Evolutionary conservation across 2,329 filamentous ascomycete species (phyloP).

Genomic region (Pseudocercospora ulei): DNA sequence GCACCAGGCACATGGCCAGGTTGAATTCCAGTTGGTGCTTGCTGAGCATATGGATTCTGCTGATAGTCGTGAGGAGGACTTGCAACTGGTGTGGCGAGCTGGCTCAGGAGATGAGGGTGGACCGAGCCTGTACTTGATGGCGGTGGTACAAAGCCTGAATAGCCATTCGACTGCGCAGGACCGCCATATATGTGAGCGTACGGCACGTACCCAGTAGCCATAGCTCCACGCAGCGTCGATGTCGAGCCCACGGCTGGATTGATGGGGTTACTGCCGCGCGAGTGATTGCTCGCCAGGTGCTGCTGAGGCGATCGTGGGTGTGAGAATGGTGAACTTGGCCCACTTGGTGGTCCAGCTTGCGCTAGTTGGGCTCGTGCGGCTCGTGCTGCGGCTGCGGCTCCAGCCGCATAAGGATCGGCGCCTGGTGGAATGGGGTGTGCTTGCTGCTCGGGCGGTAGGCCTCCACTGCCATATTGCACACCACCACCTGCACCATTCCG

Average conservation of each 20-base stretch:
- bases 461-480: slow-evolving; percentile 17
- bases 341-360: slow-evolving; percentile 6
- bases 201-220: slow-evolving; percentile 31
- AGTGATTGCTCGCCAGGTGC: slow-evolving; percentile 10
- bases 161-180: slow-evolving; percentile 12
- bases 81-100: slow-evolving; percentile 20
- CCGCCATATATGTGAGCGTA: slow-evolving; percentile 33
- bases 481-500: slow-evolving; percentile 8
- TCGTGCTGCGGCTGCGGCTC: slow-evolving; percentile 12
- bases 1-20: slow-evolving; percentile 21
- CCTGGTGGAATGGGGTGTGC: slow-evolving; percentile 6
- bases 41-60: slow-evolving; percentile 28
- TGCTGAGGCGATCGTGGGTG: slow-evolving; percentile 12
- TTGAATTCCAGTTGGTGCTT: slow-evolving; percentile 21
- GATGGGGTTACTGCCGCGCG: slow-evolving; percentile 9
- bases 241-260: slow-evolving; percentile 17
- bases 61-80: slow-evolving; percentile 19
- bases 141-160: slow-evolving; percentile 18
- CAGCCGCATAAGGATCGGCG: slow-evolving; percentile 14
- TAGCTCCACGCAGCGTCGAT: slow-evolving; percentile 20
- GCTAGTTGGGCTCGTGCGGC: slow-evolving; percentile 11
- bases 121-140: slow-evolving; percentile 22
- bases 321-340: slow-evolving; percentile 12
- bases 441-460: slow-evolving; percentile 14
- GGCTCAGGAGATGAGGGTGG: slow-evolving; percentile 24